Conservation (phyloP, 345 rosid species). For the Hibiscus tridactylites region DNA sequence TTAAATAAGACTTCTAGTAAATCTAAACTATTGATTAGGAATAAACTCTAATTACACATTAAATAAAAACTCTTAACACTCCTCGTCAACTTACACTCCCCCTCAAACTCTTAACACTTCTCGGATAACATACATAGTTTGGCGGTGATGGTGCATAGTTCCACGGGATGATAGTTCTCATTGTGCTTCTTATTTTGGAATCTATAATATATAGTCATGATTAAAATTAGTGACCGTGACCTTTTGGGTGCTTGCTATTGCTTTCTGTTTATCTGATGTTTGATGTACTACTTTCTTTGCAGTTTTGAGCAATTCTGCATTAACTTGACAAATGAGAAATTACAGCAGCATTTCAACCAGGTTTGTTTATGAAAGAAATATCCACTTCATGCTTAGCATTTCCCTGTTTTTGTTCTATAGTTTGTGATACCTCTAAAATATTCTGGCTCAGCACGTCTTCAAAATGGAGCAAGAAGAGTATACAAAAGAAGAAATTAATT, state of each 20-base stretch:
- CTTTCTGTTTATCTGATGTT: constrained; percentile 16
- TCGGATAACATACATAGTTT: neutral
- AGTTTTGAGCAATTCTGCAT: constrained; percentile 99
- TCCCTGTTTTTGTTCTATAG: constrained; percentile 14
- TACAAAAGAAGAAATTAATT: constrained; percentile 86
- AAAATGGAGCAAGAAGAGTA: constrained; percentile 99
- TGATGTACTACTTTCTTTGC: constrained; percentile 22
- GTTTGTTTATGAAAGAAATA: constrained; percentile 30
- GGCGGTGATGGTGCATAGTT: neutral
- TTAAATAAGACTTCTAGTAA: too few species aligned
- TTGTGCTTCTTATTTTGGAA: neutral
- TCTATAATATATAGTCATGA: neutral
- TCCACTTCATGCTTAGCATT: constrained; percentile 9
- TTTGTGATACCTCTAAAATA: constrained; percentile 16
- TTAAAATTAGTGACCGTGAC: neutral
- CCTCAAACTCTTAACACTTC: too few species aligned
- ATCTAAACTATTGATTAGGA: too few species aligned
- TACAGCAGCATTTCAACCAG: constrained; percentile 99
- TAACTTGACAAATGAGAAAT: constrained; percentile 97
- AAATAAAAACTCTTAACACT: too few species aligned
- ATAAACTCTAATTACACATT: too few species aligned
- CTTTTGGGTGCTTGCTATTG: constrained; percentile 8
- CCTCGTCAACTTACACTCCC: too few species aligned
- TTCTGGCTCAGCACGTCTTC: constrained; percentile 77
- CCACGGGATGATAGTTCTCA: neutral